A percentile compares a stretch with the other conserved stretches of the same genome.
Evolutionary conservation across 768 basidiomycete genomes (phyloP).

Genomic region (Guyanaporus albipodus): DNA sequence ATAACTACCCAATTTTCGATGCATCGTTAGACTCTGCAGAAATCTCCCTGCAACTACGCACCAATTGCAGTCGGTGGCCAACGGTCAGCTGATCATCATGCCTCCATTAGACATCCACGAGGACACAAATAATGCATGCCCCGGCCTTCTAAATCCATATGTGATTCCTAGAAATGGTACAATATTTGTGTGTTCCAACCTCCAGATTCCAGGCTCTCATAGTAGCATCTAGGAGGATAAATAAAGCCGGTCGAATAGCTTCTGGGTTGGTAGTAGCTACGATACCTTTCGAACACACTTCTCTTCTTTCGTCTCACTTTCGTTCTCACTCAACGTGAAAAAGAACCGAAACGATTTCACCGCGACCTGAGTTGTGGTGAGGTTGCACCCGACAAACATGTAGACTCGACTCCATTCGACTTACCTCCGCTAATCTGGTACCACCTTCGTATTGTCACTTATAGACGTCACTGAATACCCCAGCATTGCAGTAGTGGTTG

Average conservation of each 20-base stretch:
- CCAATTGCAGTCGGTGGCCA: conserved; percentile 7
- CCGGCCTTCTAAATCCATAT: conserved; percentile 20
- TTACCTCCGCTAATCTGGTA: neutral
- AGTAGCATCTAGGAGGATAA: neutral
- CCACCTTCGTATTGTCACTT: neutral
- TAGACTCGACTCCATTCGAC: too few relatives aligned
- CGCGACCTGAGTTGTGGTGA: neutral
- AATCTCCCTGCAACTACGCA: neutral
- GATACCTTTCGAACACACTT: neutral
- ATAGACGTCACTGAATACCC: neutral
- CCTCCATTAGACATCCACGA: conserved; percentile 4
- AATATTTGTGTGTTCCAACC: neutral
- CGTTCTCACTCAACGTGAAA: neutral
- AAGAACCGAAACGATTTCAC: conserved; percentile 1
- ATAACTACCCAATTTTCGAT: neutral
- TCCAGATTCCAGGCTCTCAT: conserved; percentile 1
- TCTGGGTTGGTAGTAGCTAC: neutral
- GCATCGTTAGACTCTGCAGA: too few relatives aligned
- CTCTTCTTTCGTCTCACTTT: neutral
- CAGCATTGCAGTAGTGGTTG: neutral
- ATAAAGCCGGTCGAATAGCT: neutral
- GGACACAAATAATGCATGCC: neutral
- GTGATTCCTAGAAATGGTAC: conserved; percentile 12
- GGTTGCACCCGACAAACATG: neutral
- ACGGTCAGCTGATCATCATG: neutral